These are phyloP conservation scores for Gastrolobium villosum DNA, from an alignment of 306 rosid genomes.

Conservation along the genomic window DNA sequence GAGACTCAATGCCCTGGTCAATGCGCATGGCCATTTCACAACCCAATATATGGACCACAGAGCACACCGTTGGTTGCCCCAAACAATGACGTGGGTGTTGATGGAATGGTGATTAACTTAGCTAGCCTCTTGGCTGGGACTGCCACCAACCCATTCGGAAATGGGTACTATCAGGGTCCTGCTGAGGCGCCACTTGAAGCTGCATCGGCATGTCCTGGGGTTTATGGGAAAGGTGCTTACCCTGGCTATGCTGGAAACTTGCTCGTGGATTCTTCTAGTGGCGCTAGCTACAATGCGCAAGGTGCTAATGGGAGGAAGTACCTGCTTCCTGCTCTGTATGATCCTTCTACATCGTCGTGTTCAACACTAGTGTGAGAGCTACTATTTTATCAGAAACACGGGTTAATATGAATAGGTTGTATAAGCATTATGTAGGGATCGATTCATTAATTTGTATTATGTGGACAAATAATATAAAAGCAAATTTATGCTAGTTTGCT, in stretches of 20 bases:
- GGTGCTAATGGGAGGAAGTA: conserved; percentile 71
- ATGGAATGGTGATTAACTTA: conserved; percentile 74
- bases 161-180: conserved; percentile 76
- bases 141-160: conserved; percentile 82
- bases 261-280: conserved; percentile 59
- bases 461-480: neutral
- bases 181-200: conserved; percentile 74
- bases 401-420: neutral
- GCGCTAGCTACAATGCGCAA: conserved; percentile 78
- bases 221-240: conserved; percentile 75
- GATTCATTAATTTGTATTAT: conserved; percentile 46
- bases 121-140: conserved; percentile 80
- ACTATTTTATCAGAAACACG: neutral
- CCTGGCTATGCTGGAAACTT: conserved; percentile 77
- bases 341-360: conserved; percentile 69
- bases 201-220: conserved; percentile 74
- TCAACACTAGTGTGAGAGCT: conserved; percentile 62
- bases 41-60: conserved; percentile 78
- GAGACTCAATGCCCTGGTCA: conserved; percentile 81
- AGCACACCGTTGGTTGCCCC: conserved; percentile 64
- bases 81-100: conserved; percentile 76
- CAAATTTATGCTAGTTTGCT: conserved; percentile 31
- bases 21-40: conserved; percentile 83
- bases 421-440: conserved; percentile 6
- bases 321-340: conserved; percentile 70